Evolutionary conservation across 164 flowering plant species (phyloP), one percentile per base, ranked within the genome.

Genomic region (Dillenia suffruticosa): DNA sequence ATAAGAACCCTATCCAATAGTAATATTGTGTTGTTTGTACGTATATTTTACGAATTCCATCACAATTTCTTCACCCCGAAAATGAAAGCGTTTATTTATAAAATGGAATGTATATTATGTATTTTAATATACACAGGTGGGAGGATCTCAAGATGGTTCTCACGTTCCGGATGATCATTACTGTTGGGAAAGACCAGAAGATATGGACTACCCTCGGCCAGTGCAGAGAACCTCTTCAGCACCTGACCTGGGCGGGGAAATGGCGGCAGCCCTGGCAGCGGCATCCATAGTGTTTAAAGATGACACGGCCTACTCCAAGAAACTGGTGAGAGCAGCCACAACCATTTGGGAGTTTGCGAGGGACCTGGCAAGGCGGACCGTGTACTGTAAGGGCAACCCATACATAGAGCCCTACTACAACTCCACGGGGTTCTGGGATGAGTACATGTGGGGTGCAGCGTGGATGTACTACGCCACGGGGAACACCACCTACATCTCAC

Each of bases 391-490:
- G 0, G 86, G 80, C 1, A 78, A 83, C 48, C 66, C 64, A 6
- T 56, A 52, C 55, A 77, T 81, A 9, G 85, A 73, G 11, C 66
- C 65, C 0, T 83, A 49, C 56, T 92, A 92, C 66, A 89, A 86
- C 60, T 89, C 97, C 5, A 76, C 85, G 0, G 83, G 83, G 13
- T 84, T 81, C 72, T 87, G 46, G 12, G 97, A 92, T 19, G 98
- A 92, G 75, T 81, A 78, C 79, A 83, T 92, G 84, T 92, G 98
- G 98, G 87, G 89, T 0, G 77, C 82, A 0, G 77, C 94, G 0
- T 92, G 98, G 96, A 48, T 92, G 68, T 89, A 76, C 68, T 92
- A 83, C 51, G 92, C 98, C 6, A 87, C 92, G 0, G 98, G 98
- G 3, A 92, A 92, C 56, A 22, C 24, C 0, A 66, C 55, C 46